These are phyloP conservation scores for Phtheirospermum japonicum DNA, from an alignment of 257 asterid species.

Conservation along the genomic window DNA sequence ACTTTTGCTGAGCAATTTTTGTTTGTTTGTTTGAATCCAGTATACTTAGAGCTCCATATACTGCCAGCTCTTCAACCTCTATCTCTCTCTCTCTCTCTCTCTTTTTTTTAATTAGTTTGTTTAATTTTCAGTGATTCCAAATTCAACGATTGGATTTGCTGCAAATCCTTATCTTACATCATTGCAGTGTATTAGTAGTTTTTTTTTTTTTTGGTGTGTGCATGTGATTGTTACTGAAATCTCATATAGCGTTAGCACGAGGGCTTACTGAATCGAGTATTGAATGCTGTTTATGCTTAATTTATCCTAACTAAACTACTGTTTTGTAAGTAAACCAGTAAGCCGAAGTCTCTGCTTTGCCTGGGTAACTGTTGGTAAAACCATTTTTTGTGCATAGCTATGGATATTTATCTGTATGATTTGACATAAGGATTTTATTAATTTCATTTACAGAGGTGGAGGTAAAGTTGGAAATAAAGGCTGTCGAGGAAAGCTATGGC, in stretches of 20 bases:
- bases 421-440: neutral
- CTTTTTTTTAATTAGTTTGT: no score
- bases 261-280: neutral
- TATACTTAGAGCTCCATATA: no score
- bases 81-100: no score
- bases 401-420: neutral
- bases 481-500: constrained; percentile 88
- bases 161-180: no score
- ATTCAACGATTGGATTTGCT: no score
- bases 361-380: neutral
- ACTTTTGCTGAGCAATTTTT: no score
- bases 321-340: neutral
- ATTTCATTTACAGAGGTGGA: constrained; percentile 21
- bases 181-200: no score
- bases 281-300: neutral
- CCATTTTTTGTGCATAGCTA: neutral
- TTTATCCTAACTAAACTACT: neutral
- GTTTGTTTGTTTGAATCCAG: no score
- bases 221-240: neutral
- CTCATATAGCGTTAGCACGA: neutral
- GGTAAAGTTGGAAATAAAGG: constrained; percentile 89
- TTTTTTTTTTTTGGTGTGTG: no score
- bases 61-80: no score
- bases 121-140: no score
- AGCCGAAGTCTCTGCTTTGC: neutral